Base-by-base conservation (phyloP, 164 flowering plant species). In the Echeveria elegans region DNA sequence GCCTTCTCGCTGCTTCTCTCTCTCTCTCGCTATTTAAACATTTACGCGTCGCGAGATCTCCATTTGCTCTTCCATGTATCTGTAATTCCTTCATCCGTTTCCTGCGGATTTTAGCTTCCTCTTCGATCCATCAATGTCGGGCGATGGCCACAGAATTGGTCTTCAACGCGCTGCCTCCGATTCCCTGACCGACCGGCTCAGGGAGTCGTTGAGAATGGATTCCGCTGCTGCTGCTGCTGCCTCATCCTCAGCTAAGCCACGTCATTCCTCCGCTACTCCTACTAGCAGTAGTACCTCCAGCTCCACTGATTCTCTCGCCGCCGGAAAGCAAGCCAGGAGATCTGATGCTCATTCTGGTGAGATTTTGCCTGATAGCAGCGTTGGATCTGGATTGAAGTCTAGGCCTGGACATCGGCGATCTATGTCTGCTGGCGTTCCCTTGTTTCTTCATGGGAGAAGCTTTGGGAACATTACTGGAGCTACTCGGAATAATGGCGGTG, bases 401-500 rank as follows among this genome's bases (percentile, higher is more conserved):
- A 56, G 19, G n/a, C 61, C 61, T 4, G 61, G 61, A 6, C 61
- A 56, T 56, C 32, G 61, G 32, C 26, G 61, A 56, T 56, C 61
- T 15, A 28, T 56, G 61, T 56, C 61, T 26, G 61, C 61, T 56
- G 61, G 61, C 6, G 61, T 56, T 26, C 61, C 61, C 5, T 14
- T 28, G 32, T 56, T 26, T 56, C 28, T 56, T 23, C 12, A 16
- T 11, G 61, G 61, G 1, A 28, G 32, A 28, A 28, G 32, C 19
- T 56, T 56, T 15, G 61, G 61, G 5, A 56, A 56, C 7, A 56
- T 56, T 26, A 28, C 19, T 28, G 32, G 61, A 26, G 61, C 61
- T 56, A 31, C 31, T 53, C 4, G 31, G 10, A 26, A 4, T 52
- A 29, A 15, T 29, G 61, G 31, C 31, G 32, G 32, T 29, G 19